A percentile compares a stretch with the other conserved stretches of the same genome.
Conservation (phyloP, 768 basidiomycete genomes). For the Trametes cinnabarina region DNA sequence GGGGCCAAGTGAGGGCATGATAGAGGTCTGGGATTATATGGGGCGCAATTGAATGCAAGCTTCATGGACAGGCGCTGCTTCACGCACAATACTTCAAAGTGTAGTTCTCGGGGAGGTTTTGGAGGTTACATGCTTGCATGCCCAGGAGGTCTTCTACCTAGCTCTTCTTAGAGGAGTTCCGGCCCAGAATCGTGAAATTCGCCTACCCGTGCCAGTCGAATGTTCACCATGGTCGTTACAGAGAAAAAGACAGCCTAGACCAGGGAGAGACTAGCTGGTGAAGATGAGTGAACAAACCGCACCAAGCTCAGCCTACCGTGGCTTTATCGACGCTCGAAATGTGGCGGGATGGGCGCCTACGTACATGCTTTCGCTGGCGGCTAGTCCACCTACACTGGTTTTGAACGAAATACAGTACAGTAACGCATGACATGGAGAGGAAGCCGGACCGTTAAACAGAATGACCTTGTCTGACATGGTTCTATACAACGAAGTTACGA, state of each 20-base stretch:
- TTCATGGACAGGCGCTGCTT: neutral
- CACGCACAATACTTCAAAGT: slow-evolving; percentile 72
- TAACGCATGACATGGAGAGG: neutral
- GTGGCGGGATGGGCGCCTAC: too few species aligned
- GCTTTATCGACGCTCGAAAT: too few species aligned
- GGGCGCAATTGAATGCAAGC: neutral
- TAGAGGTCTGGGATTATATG: slow-evolving; percentile 65
- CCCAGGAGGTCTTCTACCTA: slow-evolving; percentile 86
- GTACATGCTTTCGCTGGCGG: too few species aligned
- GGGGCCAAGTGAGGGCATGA: slow-evolving; percentile 89
- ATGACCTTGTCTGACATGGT: neutral
- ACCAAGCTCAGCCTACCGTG: too few species aligned
- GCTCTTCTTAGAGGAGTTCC: slow-evolving; percentile 14
- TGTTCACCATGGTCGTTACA: slow-evolving; percentile 38
- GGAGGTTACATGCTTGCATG: slow-evolving; percentile 93
- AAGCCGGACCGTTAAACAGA: neutral
- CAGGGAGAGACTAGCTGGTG: neutral
- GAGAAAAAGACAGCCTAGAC: neutral
- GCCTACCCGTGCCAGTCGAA: slow-evolving; percentile 37
- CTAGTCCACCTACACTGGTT: too few species aligned
- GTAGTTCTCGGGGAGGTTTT: slow-evolving; percentile 93
- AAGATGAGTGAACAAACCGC: neutral
- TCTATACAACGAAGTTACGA: slow-evolving; percentile 4
- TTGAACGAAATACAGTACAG: too few species aligned
- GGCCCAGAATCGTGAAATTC: neutral